phyloP scores from a whole-genome alignment of 1,284 basidiomycete genomes.

The Rhodotorula sp. region DNA sequence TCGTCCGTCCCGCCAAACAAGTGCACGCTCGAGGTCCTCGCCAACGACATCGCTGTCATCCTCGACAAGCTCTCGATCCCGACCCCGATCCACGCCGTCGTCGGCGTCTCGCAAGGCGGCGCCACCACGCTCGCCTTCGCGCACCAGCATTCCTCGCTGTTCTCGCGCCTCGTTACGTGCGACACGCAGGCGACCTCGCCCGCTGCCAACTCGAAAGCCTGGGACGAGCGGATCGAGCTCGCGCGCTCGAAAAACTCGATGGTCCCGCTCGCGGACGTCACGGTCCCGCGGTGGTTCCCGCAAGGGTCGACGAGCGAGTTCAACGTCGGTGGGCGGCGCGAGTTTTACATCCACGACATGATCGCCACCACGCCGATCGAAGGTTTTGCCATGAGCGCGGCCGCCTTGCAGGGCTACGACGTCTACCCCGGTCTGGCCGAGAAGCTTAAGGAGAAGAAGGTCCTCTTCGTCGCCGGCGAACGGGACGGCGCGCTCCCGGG shows the following conservation, averaged over 20 bases:
- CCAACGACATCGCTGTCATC: slow-evolving; percentile 50
- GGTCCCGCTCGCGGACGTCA: slow-evolving; percentile 49
- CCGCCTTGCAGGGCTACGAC: slow-evolving; percentile 52
- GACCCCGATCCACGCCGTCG: slow-evolving; percentile 47
- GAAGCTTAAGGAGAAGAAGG: slow-evolving; percentile 44
- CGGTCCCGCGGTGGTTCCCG: slow-evolving; percentile 52
- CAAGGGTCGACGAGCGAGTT: slow-evolving; percentile 40
- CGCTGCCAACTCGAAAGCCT: slow-evolving; percentile 50
- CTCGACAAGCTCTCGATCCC: slow-evolving; percentile 48
- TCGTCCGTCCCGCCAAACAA: slow-evolving; percentile 47
- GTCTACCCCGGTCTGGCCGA: slow-evolving; percentile 47
- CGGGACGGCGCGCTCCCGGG: slow-evolving; percentile 51
- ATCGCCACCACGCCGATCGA: slow-evolving; percentile 48
- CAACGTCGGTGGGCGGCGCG: slow-evolving; percentile 38
- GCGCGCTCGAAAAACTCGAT: slow-evolving; percentile 45
- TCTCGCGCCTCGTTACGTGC: slow-evolving; percentile 49
- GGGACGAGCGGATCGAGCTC: slow-evolving; percentile 52
- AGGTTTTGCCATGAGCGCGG: slow-evolving; percentile 50
- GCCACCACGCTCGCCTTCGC: slow-evolving; percentile 52
- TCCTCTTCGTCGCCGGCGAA: slow-evolving; percentile 51
- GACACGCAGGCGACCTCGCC: slow-evolving; percentile 52
- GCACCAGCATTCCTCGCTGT: slow-evolving; percentile 47
- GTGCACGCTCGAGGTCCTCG: slow-evolving; percentile 49
- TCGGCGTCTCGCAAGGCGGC: slow-evolving; percentile 54
- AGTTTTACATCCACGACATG: slow-evolving; percentile 44